Evolutionary conservation across 371 early-diverging fungal genomes (phyloP).

Genomic region (Coelomomyces lativittatus): DNA sequence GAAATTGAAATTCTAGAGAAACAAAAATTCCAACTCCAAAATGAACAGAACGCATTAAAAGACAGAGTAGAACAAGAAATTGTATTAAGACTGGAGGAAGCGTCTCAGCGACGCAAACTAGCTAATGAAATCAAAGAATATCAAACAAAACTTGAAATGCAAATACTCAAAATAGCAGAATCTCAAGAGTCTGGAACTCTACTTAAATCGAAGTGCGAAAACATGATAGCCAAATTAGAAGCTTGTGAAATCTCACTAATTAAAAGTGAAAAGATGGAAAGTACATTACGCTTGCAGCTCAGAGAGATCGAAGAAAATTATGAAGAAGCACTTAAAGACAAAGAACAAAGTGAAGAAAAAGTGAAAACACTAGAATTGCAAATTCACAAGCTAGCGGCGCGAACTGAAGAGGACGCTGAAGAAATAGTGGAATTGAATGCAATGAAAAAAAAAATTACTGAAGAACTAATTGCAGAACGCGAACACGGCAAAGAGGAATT

Average conservation of each 20-base stretch:
- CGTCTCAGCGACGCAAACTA: conserved; percentile 17
- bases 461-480: conserved; percentile 43
- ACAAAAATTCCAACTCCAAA: conserved; percentile 33
- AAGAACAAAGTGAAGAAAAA: conserved; percentile 39
- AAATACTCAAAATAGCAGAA: conserved; percentile 23
- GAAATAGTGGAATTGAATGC: conserved; percentile 43
- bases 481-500: conserved; percentile 51
- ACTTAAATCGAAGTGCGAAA: conserved; percentile 37
- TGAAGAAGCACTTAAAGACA: conserved; percentile 28
- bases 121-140: conserved; percentile 27
- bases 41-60: conserved; percentile 50
- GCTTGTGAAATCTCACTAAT: conserved; percentile 33
- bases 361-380: conserved; percentile 37
- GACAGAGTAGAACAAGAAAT: conserved; percentile 41
- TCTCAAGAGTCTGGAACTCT: conserved; percentile 26
- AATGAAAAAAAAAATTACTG: conserved; percentile 48
- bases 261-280: conserved; percentile 46
- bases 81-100: conserved; percentile 12
- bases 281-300: conserved; percentile 19
- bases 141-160: conserved; percentile 17
- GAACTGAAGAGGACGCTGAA: conserved; percentile 46
- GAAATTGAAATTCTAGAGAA: conserved; percentile 46
- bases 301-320: conserved; percentile 44
- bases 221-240: conserved; percentile 30
- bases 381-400: conserved; percentile 44